Base-by-base conservation (phyloP, 208 protist genomes). In the Crithidia acanthocephali region DNA sequence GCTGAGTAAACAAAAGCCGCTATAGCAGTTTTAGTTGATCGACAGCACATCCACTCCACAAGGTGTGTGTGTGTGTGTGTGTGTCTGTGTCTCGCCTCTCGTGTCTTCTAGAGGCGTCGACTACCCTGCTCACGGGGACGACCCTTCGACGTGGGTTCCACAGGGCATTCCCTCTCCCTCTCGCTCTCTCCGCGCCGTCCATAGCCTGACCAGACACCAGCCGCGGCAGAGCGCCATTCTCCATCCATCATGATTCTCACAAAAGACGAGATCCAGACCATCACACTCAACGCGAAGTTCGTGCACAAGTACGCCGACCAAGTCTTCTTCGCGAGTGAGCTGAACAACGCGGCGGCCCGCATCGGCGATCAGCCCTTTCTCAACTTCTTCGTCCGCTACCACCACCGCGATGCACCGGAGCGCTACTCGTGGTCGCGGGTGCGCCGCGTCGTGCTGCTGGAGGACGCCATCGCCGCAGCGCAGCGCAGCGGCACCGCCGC, bases 321-420 rank as follows among this genome's bases (percentile, higher is more conserved):
- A 27, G 78, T 81, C 9, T 86, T 85, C 71, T 93, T 93, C 59
- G 69, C 64, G 35, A 70, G 53, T n/a, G 78, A 76, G 44, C 22
- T 93, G n/a, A 91, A 87, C 72, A 25, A 65, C 6, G 77, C 75
- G 22, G 63, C 63, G 45, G 25, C 48, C 15, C 69, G 57, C 30
- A 42, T 86, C 15, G 61, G 68, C 47, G 72, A 83, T 25, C 75
- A 77, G 61, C 57, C 83, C 8, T 77, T 81, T 53, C 69, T 89
- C 8, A 86, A 84, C 28, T 93, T 87, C 67, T 93, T 88, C 63
- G 79, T 87, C 15, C 88, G 88, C 48, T 93, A 89, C 47, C 85
- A 85, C 45, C 72, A 76, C 58, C 69, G 71, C 47, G 75, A 90
- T 63, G 79, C 76, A 32, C 70, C 68, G 44, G 74, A 85, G 65